A percentile compares a stretch with the other conserved stretches of the same genome.
Evolutionary conservation across 106 monocot genomes (phyloP).

Genomic region (Allium cepa): DNA sequence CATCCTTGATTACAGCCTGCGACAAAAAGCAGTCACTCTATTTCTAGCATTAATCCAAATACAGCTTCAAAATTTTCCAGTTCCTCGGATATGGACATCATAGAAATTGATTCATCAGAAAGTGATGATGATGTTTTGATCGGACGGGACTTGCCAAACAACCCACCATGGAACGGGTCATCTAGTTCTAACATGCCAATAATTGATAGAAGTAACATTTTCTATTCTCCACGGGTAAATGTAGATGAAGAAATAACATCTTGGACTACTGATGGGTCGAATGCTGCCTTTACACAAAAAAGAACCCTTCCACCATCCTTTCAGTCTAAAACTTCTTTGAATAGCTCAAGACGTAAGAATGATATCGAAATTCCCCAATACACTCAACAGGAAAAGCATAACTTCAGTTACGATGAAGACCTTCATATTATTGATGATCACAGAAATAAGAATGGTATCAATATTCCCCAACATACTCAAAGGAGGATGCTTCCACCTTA

Average conservation of each 20-base stretch:
- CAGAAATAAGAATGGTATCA: neutral
- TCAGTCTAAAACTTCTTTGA: slow-evolving; percentile 5
- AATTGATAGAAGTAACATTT: neutral
- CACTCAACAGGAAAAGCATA: no score
- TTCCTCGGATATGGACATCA: slow-evolving; percentile 23
- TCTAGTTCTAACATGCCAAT: neutral
- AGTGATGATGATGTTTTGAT: slow-evolving; percentile 27
- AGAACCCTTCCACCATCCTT: slow-evolving; percentile 7
- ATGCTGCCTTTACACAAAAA: neutral
- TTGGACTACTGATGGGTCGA: neutral
- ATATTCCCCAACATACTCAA: neutral
- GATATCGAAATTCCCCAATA: neutral
- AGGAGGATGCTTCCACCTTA: slow-evolving; percentile 7
- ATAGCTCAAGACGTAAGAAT: neutral
- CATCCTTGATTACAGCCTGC: slow-evolving; percentile 7
- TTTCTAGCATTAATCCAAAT: slow-evolving; percentile 1
- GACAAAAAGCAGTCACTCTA: neutral
- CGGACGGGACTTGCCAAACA: neutral
- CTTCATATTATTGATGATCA: no score
- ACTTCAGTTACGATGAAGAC: no score
- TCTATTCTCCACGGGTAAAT: neutral
- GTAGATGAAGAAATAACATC: slow-evolving; percentile 1
- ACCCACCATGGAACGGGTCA: neutral
- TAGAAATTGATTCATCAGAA: slow-evolving; percentile 38
- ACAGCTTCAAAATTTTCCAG: neutral